Base-by-base conservation (phyloP, 306 rosid species). In the Vigna hirtella region DNA sequence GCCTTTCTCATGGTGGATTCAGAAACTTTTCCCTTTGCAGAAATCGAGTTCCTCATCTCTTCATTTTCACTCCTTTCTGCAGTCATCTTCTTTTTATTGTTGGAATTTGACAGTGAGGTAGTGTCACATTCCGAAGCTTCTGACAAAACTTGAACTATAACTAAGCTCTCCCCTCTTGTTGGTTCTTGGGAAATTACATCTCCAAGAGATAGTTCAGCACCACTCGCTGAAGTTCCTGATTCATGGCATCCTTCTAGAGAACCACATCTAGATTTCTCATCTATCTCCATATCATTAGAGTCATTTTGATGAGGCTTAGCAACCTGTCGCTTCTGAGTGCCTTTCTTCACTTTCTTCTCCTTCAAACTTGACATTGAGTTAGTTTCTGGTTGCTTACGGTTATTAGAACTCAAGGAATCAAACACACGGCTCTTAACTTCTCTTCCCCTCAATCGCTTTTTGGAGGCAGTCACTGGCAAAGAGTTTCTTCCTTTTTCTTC, bases 361-460 rank as follows among this genome's bases (percentile, higher is more conserved):
- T 86, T 88, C 80, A 73, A 49, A 76, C 84, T 70, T 56, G 71
- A 72, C 24, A 17, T 34, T 70, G 70, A 15, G 68, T 84, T 89
- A 14, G 75, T 76, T 80, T 89, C 89, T 15, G 28, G 83, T 26
- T 47, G 84, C 80, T 89, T 93, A 51, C 38, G 62, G 13, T 64
- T 82, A 52, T 66, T 78, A 4, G 90, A 81, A 81, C 71, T 57
- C 86, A 88, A 81, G 2, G 93, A 86, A 82, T 91, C 89, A 69
- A 83, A 91, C 77, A 95, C 99, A 43, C 99, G 91, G 84, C 97
- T 92, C 75, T 93, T 93, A 28, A 93, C 93, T 78, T 86, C 96
- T 52, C 97, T 74, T 58, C 97, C 97, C 82, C 85, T 95, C 1
- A 82, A 47, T 77, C 82, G 86, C 74, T 86, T 92, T 80, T 81